Percentiles rank a stretch among this genome's conserved stretches.
Conservation (phyloP, 1,284 basidiomycete genomes). For the Microstroma glucosiphilum region DNA sequence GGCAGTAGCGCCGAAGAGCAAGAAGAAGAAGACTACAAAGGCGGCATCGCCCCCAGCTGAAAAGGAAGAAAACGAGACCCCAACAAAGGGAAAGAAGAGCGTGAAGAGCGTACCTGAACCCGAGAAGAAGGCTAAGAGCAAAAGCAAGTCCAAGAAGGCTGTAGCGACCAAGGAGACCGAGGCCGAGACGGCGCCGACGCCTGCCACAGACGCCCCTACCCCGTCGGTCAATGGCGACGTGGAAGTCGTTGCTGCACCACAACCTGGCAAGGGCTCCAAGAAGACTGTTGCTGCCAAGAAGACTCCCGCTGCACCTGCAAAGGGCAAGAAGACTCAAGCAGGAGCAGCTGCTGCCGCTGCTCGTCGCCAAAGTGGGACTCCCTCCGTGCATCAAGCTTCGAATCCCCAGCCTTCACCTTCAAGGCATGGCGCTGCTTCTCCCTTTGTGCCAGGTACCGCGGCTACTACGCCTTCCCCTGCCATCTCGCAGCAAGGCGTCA, state of each 20-base stretch:
- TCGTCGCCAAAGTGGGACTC: conserved; percentile 1
- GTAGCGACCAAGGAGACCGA: neutral
- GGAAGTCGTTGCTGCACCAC: neutral
- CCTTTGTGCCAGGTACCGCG: neutral
- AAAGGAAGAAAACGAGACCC: neutral
- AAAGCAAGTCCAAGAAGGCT: neutral
- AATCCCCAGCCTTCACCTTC: neutral
- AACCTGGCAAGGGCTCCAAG: neutral
- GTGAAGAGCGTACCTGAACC: neutral
- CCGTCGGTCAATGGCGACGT: neutral
- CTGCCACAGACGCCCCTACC: conserved; percentile 1
- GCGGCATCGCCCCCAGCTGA: neutral
- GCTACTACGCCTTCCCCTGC: conserved; percentile 1
- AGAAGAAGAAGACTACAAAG: conserved; percentile 5
- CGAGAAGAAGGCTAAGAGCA: conserved; percentile 1
- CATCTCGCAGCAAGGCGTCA: neutral
- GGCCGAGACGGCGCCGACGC: conserved; percentile 4
- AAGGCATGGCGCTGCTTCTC: conserved; percentile 3
- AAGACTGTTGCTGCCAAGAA: neutral
- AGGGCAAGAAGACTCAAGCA: conserved; percentile 1
- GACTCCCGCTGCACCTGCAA: neutral
- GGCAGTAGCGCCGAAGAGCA: neutral
- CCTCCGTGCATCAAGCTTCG: neutral
- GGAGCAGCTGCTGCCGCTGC: conserved; percentile 1
- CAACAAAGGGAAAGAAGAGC: neutral